These are phyloP conservation scores for Aureobasidium mangrovei DNA, from an alignment of 2,329 filamentous ascomycete species.

Conservation along the genomic window DNA sequence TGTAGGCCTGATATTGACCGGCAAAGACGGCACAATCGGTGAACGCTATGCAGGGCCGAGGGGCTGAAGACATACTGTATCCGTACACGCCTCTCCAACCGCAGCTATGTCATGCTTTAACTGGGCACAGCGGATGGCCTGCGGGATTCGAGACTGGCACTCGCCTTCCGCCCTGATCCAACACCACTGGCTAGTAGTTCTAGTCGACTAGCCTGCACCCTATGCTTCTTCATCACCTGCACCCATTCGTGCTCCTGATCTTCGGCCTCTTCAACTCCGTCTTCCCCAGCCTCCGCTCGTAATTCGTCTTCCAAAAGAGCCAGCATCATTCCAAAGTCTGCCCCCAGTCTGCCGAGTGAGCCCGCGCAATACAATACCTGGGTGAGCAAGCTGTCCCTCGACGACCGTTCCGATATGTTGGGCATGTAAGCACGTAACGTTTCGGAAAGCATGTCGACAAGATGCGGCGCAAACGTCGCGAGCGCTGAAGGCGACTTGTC, in stretches of 20 bases:
- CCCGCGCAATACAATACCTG: conserved; percentile 91
- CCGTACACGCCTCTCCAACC: not conserved
- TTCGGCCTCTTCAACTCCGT: conserved; percentile 63
- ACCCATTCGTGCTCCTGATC: conserved; percentile 63
- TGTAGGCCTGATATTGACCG: not conserved
- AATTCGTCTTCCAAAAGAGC: conserved; percentile 49
- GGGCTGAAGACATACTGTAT: not conserved
- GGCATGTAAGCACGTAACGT: conserved; percentile 70
- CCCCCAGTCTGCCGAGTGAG: conserved; percentile 79
- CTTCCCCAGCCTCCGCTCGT: conserved; percentile 35
- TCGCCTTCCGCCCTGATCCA: conserved; percentile 24
- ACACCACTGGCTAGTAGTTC: conserved; percentile 46
- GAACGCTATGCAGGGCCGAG: conserved; percentile 3
- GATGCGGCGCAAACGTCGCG: conserved; percentile 73
- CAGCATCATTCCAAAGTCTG: conserved; percentile 85
- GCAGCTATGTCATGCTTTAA: not conserved
- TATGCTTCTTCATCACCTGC: conserved; percentile 79
- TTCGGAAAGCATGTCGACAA: conserved; percentile 71
- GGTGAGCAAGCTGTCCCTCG: conserved; percentile 78
- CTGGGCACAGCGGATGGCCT: conserved; percentile 5
- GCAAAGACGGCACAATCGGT: conserved; percentile 3
- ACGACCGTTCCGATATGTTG: conserved; percentile 68
- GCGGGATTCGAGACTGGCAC: conserved; percentile 10
- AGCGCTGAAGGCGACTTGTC: conserved; percentile 55
- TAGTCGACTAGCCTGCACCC: conserved; percentile 69